Conservation (phyloP, 2,329 filamentous ascomycete genomes). For the Fusarium udum region DNA sequence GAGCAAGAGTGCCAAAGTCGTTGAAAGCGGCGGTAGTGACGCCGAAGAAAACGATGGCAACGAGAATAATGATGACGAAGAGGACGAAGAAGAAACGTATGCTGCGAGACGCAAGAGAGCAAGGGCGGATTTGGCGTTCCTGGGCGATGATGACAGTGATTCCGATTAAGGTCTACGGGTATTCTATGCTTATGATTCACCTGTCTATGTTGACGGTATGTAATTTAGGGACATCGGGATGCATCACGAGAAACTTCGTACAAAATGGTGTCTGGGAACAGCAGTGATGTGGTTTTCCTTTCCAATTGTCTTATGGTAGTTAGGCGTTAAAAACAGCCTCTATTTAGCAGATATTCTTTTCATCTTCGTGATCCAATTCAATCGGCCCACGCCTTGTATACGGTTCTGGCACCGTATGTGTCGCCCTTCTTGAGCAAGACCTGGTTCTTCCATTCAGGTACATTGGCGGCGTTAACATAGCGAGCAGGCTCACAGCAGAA, state of each 20-base stretch:
- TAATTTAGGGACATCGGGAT: constrained; percentile 14
- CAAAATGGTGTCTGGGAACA: constrained; percentile 7
- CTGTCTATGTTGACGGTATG: background rate
- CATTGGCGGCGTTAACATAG: constrained; percentile 89
- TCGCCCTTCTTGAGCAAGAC: constrained; percentile 85
- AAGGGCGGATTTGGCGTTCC: constrained; percentile 68
- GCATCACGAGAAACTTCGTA: constrained; percentile 30
- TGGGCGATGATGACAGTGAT: constrained; percentile 75
- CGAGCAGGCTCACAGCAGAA: constrained; percentile 94
- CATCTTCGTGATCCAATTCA: constrained; percentile 43
- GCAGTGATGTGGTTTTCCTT: constrained; percentile 8
- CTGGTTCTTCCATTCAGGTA: constrained; percentile 81
- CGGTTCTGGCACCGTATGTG: constrained; percentile 80
- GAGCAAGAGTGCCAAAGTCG: constrained; percentile 43
- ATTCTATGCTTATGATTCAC: background rate
- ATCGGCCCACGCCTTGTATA: constrained; percentile 87
- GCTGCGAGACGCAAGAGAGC: constrained; percentile 59
- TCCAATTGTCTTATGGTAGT: constrained; percentile 16
- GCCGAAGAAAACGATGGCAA: constrained; percentile 39
- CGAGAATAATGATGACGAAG: constrained; percentile 36
- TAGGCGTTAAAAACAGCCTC: constrained; percentile 13
- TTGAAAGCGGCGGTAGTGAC: constrained; percentile 47
- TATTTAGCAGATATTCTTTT: constrained; percentile 19
- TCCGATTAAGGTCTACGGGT: constrained; percentile 57
- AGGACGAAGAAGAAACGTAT: constrained; percentile 47